These are phyloP conservation scores for Penicillium soppii DNA, from an alignment of 495 filamentous ascomycete species.

Conservation along the genomic window DNA sequence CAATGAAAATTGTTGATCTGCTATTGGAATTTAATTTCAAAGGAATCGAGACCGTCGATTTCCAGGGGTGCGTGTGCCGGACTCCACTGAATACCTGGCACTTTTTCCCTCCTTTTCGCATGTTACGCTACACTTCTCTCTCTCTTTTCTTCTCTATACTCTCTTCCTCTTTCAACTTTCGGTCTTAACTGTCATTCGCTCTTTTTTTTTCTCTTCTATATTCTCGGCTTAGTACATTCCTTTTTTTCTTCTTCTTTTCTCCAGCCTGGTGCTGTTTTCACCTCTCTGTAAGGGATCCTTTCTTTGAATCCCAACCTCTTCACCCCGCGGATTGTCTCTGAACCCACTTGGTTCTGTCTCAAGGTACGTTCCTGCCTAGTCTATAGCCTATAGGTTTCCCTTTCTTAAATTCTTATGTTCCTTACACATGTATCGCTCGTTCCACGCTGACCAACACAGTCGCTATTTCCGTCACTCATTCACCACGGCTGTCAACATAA, in stretches of 20 bases:
- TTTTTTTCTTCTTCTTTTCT: constrained; percentile 6
- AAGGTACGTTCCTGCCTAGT: constrained; percentile 9
- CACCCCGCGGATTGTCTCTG: constrained; percentile 11
- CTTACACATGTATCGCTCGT: no score
- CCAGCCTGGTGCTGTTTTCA: constrained; percentile 40
- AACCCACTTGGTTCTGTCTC: constrained; percentile 10
- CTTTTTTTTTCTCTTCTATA: constrained; percentile 2
- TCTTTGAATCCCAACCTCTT: constrained; percentile 12
- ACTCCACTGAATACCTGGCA: constrained; percentile 4
- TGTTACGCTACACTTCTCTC: constrained; percentile 19
- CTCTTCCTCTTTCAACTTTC: constrained; percentile 12
- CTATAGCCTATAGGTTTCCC: no score
- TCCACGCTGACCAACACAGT: constrained; percentile 1
- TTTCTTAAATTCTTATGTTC: neutral
- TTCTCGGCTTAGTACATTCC: constrained; percentile 5
- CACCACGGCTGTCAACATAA: neutral
- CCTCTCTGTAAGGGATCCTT: constrained; percentile 26
- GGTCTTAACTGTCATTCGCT: constrained; percentile 4
- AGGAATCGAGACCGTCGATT: constrained; percentile 2
- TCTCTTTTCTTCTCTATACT: constrained; percentile 5
- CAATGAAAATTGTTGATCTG: neutral
- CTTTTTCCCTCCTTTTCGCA: constrained; percentile 7
- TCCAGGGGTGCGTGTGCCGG: constrained; percentile 6
- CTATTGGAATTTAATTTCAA: constrained; percentile 1
- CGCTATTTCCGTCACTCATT: constrained; percentile 2